A percentile compares a stretch with the other conserved stretches of the same genome.
Conservation (phyloP, 306 rosid genomes). For the Trifolium repens region DNA sequence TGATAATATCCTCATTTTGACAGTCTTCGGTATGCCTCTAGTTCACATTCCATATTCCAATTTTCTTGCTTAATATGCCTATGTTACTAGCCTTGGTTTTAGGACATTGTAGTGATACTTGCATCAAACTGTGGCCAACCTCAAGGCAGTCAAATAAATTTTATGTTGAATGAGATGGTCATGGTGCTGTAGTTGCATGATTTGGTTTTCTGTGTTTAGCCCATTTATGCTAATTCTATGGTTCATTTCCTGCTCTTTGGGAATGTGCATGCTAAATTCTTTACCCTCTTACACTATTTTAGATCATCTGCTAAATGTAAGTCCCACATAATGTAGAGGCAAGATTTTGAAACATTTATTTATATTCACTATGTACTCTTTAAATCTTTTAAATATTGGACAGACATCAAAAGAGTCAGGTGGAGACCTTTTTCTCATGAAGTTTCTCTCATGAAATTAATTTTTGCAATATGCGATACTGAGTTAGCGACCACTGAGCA, state of each 20-base stretch:
- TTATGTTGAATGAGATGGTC: constrained; percentile 20
- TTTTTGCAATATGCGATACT: not conserved
- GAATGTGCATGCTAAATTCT: constrained; percentile 6
- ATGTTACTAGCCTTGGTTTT: constrained; percentile 5
- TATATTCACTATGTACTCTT: constrained; percentile 11
- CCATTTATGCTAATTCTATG: constrained; percentile 33
- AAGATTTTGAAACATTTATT: constrained; percentile 5
- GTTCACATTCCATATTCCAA: constrained; percentile 23
- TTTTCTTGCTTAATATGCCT: not conserved
- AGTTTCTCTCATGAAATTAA: constrained; percentile 5
- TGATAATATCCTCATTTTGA: constrained; percentile 19
- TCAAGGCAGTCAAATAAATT: constrained; percentile 6
- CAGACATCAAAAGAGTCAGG: constrained; percentile 6
- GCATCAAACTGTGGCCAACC: constrained; percentile 18
- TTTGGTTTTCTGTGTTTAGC: not conserved
- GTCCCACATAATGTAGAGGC: not conserved
- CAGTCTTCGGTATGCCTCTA: constrained; percentile 10
- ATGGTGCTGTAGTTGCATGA: constrained; percentile 19
- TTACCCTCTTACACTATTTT: constrained; percentile 8
- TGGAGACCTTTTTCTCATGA: not conserved
- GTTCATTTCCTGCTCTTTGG: constrained; percentile 7
- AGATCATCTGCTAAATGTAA: constrained; percentile 26
- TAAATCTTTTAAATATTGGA: constrained; percentile 4
- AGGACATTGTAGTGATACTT: constrained; percentile 13
- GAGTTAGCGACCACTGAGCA: constrained; percentile 31